phyloP scores from a whole-genome alignment of 75 land plant species.

The Pseudotsuga menziesii region DNA sequence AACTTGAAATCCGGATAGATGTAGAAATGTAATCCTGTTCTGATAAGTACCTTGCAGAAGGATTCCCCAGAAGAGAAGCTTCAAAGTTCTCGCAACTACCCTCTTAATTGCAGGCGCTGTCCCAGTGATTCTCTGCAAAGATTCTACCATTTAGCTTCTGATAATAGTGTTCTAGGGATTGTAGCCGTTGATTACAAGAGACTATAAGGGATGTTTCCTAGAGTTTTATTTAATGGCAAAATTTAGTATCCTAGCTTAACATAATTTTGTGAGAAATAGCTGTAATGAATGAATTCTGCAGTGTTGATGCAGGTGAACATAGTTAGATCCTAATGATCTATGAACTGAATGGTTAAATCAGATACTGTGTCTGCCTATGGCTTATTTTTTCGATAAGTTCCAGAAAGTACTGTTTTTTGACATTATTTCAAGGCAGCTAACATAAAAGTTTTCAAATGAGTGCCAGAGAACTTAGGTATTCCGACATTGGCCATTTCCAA shows the following conservation, averaged over 20 bases:
- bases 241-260: neutral
- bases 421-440: too few relatives aligned
- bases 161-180: too few relatives aligned
- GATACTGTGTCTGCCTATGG: too few relatives aligned
- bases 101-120: constrained; percentile 27
- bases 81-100: constrained; percentile 43
- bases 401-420: too few relatives aligned
- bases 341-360: too few relatives aligned
- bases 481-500: too few relatives aligned
- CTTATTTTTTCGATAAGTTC: too few relatives aligned
- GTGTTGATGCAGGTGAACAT: neutral
- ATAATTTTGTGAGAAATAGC: neutral
- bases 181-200: neutral
- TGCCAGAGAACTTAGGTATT: too few relatives aligned
- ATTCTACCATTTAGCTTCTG: neutral
- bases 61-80: constrained; percentile 64
- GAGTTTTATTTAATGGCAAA: neutral
- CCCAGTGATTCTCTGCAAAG: constrained; percentile 28
- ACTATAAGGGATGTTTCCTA: neutral
- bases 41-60: constrained; percentile 53
- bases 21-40: neutral
- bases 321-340: neutral
- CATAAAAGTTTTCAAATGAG: too few relatives aligned
- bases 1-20: neutral
- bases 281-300: neutral